A percentile compares a stretch with the other conserved stretches of the same genome.
Conservation (phyloP, 2,329 filamentous ascomycete genomes). For the Colletotrichum brevisporum region DNA sequence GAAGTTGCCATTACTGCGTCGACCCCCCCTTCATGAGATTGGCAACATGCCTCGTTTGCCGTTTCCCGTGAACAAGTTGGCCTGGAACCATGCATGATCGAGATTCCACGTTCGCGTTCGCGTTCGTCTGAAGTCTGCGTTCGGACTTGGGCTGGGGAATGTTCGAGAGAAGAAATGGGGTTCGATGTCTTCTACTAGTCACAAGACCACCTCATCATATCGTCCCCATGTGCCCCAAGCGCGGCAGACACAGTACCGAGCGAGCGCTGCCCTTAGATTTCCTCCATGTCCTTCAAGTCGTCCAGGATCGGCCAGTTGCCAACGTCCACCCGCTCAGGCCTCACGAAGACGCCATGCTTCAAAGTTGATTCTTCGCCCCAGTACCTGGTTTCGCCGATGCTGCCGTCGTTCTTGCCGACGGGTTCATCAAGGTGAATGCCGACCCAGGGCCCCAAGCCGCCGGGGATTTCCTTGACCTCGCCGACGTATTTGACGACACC, state of each 20-base stretch:
- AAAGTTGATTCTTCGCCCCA: constrained; percentile 75
- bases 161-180: constrained; percentile 26
- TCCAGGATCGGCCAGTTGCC: constrained; percentile 81
- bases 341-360: constrained; percentile 84
- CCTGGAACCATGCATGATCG: constrained; percentile 5
- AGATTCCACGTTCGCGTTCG: constrained; percentile 28
- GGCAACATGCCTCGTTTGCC: not conserved
- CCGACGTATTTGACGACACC: constrained; percentile 82
- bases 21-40: constrained; percentile 20
- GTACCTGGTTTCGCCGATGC: constrained; percentile 75
- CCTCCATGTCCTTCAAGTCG: constrained; percentile 83
- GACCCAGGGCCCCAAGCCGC: constrained; percentile 76
- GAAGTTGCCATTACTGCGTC: constrained; percentile 35
- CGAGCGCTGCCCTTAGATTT: constrained; percentile 64
- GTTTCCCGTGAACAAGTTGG: constrained; percentile 16
- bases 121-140: constrained; percentile 33
- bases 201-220: constrained; percentile 13
- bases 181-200: constrained; percentile 12
- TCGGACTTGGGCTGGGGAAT: constrained; percentile 29
- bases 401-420: constrained; percentile 86
- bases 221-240: constrained; percentile 15
- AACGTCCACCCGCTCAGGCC: constrained; percentile 82
- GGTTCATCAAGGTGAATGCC: constrained; percentile 84
- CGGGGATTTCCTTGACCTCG: constrained; percentile 80
- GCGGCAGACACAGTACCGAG: constrained; percentile 20